Evolutionary conservation across 345 rosid species (phyloP).

Genomic region (Populus nigra): DNA sequence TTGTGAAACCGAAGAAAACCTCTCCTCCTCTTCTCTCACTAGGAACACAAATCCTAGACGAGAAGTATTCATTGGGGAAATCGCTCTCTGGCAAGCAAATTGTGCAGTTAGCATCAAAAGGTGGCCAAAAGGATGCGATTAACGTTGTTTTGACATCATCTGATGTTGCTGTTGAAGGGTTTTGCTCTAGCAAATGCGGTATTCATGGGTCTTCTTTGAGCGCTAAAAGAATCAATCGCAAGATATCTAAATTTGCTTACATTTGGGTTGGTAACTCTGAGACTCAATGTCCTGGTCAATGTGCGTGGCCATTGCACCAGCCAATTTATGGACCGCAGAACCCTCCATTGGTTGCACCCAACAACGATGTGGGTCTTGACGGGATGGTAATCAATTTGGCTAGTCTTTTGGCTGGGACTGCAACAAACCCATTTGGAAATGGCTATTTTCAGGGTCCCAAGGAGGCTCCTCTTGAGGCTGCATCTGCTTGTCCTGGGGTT

Average conservation of each 20-base stretch:
- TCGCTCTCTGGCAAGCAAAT: slow-evolving; percentile 22
- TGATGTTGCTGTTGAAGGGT: slow-evolving; percentile 25
- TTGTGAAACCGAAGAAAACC: slow-evolving; percentile 4
- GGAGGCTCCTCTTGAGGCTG: slow-evolving; percentile 33
- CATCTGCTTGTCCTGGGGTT: slow-evolving; percentile 28
- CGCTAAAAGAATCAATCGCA: slow-evolving; percentile 9
- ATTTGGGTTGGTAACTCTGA: slow-evolving; percentile 37
- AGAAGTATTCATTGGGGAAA: slow-evolving; percentile 23
- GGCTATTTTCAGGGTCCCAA: slow-evolving; percentile 35
- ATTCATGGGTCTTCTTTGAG: slow-evolving; percentile 18
- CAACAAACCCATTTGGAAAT: slow-evolving; percentile 30
- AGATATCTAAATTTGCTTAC: slow-evolving; percentile 20
- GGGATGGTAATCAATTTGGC: slow-evolving; percentile 29
- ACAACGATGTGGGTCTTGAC: slow-evolving; percentile 31
- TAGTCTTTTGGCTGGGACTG: slow-evolving; percentile 32
- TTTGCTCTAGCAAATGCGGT: slow-evolving; percentile 27
- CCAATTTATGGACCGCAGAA: slow-evolving; percentile 32
- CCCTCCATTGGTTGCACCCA: slow-evolving; percentile 22
- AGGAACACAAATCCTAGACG: slow-evolving; percentile 21
- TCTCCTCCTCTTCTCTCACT: slow-evolving; percentile 7
- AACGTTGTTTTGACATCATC: slow-evolving; percentile 27
- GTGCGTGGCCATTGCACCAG: slow-evolving; percentile 37
- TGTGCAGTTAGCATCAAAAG: slow-evolving; percentile 19
- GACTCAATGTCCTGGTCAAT: slow-evolving; percentile 31
- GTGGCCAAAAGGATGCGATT: slow-evolving; percentile 19